phyloP scores from a whole-genome alignment of 192 early-diverging fungal genomes.

The Umbelopsis isabellina region DNA sequence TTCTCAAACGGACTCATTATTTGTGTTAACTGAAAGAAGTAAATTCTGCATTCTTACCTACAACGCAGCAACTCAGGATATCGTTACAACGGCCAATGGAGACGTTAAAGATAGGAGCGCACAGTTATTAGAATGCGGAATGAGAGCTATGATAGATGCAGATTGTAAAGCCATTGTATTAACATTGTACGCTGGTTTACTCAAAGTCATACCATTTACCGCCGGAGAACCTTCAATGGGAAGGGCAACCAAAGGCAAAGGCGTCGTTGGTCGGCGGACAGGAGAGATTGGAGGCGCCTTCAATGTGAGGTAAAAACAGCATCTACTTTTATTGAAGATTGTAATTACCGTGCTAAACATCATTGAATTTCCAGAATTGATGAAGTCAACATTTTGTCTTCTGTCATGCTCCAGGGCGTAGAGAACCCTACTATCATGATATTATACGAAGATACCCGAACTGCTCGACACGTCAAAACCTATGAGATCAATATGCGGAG shows the following conservation, averaged over 20 bases:
- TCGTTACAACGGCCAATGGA: constrained; percentile 65
- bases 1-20: constrained; percentile 57
- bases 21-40: constrained; percentile 69
- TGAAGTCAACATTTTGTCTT: constrained; percentile 58
- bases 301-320: constrained; percentile 15
- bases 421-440: constrained; percentile 52
- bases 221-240: neutral
- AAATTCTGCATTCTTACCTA: constrained; percentile 72
- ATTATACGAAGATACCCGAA: constrained; percentile 61
- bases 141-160: constrained; percentile 63
- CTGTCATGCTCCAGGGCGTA: constrained; percentile 47
- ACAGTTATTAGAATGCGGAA: constrained; percentile 52
- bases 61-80: constrained; percentile 41
- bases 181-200: constrained; percentile 68
- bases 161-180: constrained; percentile 54
- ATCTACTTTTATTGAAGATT: constrained; percentile 19
- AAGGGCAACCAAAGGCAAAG: neutral
- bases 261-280: neutral
- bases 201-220: constrained; percentile 67
- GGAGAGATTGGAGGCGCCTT: constrained; percentile 15
- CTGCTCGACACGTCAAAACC: constrained; percentile 53
- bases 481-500: constrained; percentile 58
- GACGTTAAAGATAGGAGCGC: constrained; percentile 60
- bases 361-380: constrained; percentile 40
- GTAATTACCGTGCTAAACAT: neutral